Base-by-base conservation (phyloP, 805 yeast species). In the Sungouiella thailandica region DNA sequence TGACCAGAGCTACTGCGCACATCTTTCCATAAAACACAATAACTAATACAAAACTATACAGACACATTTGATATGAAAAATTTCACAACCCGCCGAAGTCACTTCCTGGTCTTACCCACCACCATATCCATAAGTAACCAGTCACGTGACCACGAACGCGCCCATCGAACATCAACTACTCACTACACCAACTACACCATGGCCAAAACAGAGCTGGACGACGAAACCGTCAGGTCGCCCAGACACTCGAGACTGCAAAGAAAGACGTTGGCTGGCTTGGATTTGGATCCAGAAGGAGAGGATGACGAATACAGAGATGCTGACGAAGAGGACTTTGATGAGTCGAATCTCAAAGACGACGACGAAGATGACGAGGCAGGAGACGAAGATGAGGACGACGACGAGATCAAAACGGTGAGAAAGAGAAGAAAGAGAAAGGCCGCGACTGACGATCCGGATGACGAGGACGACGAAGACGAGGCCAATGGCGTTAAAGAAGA, bases 201-300 rank as follows among this genome's bases (percentile, higher is more conserved):
- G 29, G 17, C 20, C 29, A 26, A 26, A 26, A 18, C 23, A 23
- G 31, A 34, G 23, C 34, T 32, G 40, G 42, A 23, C 23, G 35
- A 33, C 34, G 43, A 36, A 28, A 29, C 32, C 7, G 24, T 35
- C 14, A 28, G 48, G 24, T 39, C 47, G 25, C 50, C 49, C 7
- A 30, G 50, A 6, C 44, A 36, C 14, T 27, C 46, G 15, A 33
- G 43, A 23, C 24, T 38, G 11, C 36, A 40, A 26, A 32, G 43
- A 16, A 36, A 34, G 17, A 46, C 34, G 7, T 35, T 46, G 29
- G 50, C 48, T 15, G 50, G 50, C 7, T 31, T 46, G 41, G 50
- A 46, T 28, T 37, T 44, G 27, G 50, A 44, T 29, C 44, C 47
- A 7, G 50, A 46, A 19, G 45, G 34, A 9, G 49, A 43, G 18